phyloP scores from a whole-genome alignment of 768 basidiomycete species.

The Strobilomyces echinocephalus region DNA sequence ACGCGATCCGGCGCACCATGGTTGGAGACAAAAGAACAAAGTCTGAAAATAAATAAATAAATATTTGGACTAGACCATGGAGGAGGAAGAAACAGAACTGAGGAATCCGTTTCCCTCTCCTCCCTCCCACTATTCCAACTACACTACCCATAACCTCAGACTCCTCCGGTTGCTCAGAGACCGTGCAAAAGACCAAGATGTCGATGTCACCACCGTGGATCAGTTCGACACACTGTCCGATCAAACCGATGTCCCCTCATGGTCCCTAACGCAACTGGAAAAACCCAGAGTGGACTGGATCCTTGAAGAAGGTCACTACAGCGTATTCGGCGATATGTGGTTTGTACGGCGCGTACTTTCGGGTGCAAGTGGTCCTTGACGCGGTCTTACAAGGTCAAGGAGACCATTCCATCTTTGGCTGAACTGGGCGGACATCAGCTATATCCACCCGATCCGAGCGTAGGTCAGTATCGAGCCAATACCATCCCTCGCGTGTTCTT shows the following conservation, averaged over 20 bases:
- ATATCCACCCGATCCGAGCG: conserved; percentile 67
- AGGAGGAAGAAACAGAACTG: conserved; percentile 70
- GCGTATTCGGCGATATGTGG: conserved; percentile 85
- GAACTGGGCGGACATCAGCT: conserved; percentile 78
- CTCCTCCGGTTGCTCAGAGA: conserved; percentile 61
- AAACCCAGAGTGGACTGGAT: conserved; percentile 92
- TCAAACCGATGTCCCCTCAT: conserved; percentile 71
- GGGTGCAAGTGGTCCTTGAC: conserved; percentile 14
- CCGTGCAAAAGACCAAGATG: conserved; percentile 37
- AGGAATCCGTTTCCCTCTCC: conserved; percentile 89
- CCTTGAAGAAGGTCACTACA: conserved; percentile 75
- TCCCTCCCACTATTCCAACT: conserved; percentile 77
- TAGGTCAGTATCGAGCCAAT: conserved; percentile 42
- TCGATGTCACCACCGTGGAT: conserved; percentile 37
- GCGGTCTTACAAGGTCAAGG: conserved; percentile 59
- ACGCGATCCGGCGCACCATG: conserved; percentile 70
- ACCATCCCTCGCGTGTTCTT: not conserved
- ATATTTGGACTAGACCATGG: conserved; percentile 17
- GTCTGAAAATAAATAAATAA: not conserved
- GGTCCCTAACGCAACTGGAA: conserved; percentile 71
- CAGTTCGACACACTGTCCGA: conserved; percentile 66
- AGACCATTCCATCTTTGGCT: conserved; percentile 74
- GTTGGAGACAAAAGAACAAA: not conserved
- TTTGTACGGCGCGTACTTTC: conserved; percentile 52
- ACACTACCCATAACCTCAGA: conserved; percentile 67